Base-by-base conservation (phyloP, 2,329 filamentous ascomycete species). In the Clonostachys solani region DNA sequence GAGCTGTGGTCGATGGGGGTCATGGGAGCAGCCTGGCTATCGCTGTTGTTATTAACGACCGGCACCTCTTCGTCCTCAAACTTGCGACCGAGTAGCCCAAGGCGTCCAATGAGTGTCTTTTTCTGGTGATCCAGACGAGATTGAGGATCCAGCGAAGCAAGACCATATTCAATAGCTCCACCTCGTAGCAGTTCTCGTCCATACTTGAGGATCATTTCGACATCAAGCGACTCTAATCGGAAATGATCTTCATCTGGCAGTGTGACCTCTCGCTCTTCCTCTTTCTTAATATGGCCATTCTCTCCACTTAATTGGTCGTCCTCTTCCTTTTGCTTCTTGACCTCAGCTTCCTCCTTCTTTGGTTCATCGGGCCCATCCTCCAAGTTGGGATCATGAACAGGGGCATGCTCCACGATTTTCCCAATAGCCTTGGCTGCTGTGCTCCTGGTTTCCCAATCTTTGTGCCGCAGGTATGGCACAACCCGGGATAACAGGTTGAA, bases 361-460 rank as follows among this genome's bases (percentile, higher is more conserved):
- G 60, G 59, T 17, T 61, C 53, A n/a, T 62, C 53, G 13, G 61
- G 55, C 36, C 75, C 78, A 55, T 92, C 88, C 50, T 84, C 85
- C 17, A 78, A 77, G 60, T 96, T 97, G 1, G 94, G 95, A 58
- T 97, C 91, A 64, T 94, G 96, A 41, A 80, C 72, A 47, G 90
- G 84, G 1, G 92, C 90, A 74, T 97, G 88, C 49, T 92, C 86
- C 52, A 95, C 85, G 54, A 99, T 97, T 59, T 92, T 91, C 49
- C 92, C 92, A 49, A 99, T 86, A 17, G 94, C 94, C 68, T 92
- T 95, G 56, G 92, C 91, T 42, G 95, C 88, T 46, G 94, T 95
- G 51, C 87, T 92, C 56, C 95, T 80, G 23, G 94, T 99, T 62
- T 99, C 94, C 94, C 94, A 99, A 62, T 92, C 92, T 65, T 92